Base-by-base conservation (phyloP, 1,139 yeast genomes). In the Geotrichum aggregatum region DNA sequence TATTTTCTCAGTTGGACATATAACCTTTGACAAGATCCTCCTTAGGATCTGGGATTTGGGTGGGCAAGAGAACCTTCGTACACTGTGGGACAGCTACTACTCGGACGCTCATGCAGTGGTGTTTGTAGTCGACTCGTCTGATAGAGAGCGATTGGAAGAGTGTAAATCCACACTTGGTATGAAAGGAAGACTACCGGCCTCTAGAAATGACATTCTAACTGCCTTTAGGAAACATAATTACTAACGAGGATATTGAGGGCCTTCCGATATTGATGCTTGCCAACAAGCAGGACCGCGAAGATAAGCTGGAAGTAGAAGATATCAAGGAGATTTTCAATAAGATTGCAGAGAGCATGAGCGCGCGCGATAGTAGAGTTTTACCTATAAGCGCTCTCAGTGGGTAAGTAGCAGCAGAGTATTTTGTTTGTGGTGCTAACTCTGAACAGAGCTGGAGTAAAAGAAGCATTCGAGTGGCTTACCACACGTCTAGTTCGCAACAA, bases 1-100 rank as follows among this genome's bases (percentile, higher is more conserved):
- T n/a, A n/a, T n/a, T n/a, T n/a, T n/a, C 28, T 24, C 11, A 54
- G 77, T 80, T 59, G 77, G 84, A 59, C 68, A 77, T 57, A 72
- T 80, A 54, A 73, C 74, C 36, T 71, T 81, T 55, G 76, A 77
- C 55, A 78, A 78, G 50, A 75, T 78, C 50, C 74, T 77, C 55
- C 72, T 92, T 54, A 87, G 89, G 65, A 80, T 92, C 61, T 92
- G 98, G 98, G 98, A 92, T 68, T 81, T 92, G 41, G 98, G 98
- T 7, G 98, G 98, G 4, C 98, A 92, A 68, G 83, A 82, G 63
- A 76, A 87, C 24, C 72, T 92, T 49, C 75, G 98, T 47, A 75
- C 81, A 36, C 76, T 92, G 76, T 92, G 98, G 98, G 77, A 84
- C 13, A 80, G 88, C 54, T 92, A 92, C 71, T 92, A 83, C 69